Evolutionary conservation across 2,329 filamentous ascomycete species (phyloP), one percentile per base, ranked within the genome.

Genomic region (Orbilia brochopaga): DNA sequence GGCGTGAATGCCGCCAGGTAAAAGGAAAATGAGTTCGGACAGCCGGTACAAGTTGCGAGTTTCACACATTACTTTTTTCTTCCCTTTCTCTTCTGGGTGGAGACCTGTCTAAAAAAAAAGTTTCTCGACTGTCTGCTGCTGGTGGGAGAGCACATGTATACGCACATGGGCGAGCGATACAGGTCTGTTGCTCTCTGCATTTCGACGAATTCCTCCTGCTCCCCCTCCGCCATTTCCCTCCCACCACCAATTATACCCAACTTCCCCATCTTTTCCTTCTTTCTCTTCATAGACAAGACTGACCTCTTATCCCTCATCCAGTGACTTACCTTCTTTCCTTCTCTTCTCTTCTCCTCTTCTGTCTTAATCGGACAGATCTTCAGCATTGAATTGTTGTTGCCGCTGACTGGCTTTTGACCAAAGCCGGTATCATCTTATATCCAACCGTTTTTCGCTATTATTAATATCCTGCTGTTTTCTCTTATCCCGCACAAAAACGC

Each of bases 121-220:
- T 63, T 70, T 70, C 66, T 50, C 59, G 66, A 58, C 64, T 62
- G 65, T n/a, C n/a, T n/a, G 37, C 60, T 44, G 64, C 52, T 57
- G 59, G 58, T 24, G 35, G 44, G 53, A 57, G 57, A 62, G 19
- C 27, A 32, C 27, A 32, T 32, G 64, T 57, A 69, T 64, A 63
- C 54, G 54, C 65, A 64, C 42, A 69, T 64, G 58, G 37, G 56
- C 57, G 62, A 35, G 52, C 60, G 63, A 58, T 59, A 69, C 57
- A 32, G n/a, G 27, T 32, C 27, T 62, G 65, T 40, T 63, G 59
- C 66, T 64, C 58, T 59, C 58, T 63, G 65, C 65, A 70, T 70
- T n/a, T 70, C 59, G 48, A 70, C 66, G 66, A 70, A 70, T 70
- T 70, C 66, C 66, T 70, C 66, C 65, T 70, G 58, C 66, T 70